phyloP scores from a whole-genome alignment of 2,329 filamentous ascomycete species.

The Hymenoscyphus infarciens region DNA sequence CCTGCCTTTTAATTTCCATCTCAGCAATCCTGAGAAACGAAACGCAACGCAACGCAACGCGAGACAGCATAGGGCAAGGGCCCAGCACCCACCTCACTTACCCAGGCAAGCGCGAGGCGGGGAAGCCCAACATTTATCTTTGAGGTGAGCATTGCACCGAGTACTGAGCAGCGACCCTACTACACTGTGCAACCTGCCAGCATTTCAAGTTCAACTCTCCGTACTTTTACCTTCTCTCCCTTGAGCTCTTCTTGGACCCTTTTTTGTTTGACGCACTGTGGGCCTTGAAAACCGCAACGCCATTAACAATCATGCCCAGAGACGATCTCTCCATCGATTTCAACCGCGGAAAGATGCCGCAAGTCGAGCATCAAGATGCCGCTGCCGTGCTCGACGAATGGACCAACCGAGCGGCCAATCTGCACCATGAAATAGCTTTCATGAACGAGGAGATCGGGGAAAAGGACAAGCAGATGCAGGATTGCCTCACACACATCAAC shows the following conservation, averaged over 20 bases:
- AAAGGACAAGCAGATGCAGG: slow-evolving; percentile 70
- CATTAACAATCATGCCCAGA: slow-evolving; percentile 67
- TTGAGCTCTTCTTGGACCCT: slow-evolving; percentile 4
- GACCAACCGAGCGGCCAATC: slow-evolving; percentile 69
- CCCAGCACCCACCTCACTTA: not conserved
- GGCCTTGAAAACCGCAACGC: slow-evolving; percentile 24
- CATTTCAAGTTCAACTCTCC: slow-evolving; percentile 13
- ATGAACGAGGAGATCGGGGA: slow-evolving; percentile 79
- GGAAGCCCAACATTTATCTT: slow-evolving; percentile 17
- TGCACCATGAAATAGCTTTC: slow-evolving; percentile 79
- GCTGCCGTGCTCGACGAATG: slow-evolving; percentile 75
- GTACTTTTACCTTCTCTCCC: not conserved
- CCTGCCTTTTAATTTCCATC: slow-evolving; percentile 20
- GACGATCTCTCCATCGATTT: slow-evolving; percentile 70
- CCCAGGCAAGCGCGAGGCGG: slow-evolving; percentile 14
- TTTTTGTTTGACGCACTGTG: slow-evolving; percentile 24
- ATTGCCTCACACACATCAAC: slow-evolving; percentile 65
- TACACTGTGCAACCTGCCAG: slow-evolving; percentile 17
- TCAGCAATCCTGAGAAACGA: slow-evolving; percentile 5
- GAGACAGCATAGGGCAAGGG: slow-evolving; percentile 10
- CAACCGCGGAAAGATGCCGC: slow-evolving; percentile 51
- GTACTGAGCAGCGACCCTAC: not conserved
- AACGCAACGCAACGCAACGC: not conserved
- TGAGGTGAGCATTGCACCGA: slow-evolving; percentile 29
- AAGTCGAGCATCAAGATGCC: slow-evolving; percentile 59